phyloP scores from a whole-genome alignment of 1,139 yeast species.

The Pneumocystis oryctolagi region DNA sequence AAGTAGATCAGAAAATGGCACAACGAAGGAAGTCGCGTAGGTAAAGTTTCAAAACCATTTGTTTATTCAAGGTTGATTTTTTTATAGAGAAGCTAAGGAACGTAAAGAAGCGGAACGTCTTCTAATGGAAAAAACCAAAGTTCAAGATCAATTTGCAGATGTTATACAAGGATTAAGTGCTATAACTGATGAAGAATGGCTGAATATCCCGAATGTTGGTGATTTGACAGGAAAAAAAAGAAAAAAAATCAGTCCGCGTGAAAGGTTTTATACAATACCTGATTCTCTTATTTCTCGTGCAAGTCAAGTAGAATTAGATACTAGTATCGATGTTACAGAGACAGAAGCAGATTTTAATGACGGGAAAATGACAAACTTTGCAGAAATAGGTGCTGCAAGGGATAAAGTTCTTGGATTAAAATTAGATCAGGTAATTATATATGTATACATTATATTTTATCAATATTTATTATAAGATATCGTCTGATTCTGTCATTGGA shows the following conservation, averaged over 20 bases:
- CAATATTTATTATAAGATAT: slow-evolving; percentile 13
- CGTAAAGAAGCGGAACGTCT: slow-evolving; percentile 20
- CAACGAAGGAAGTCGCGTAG: slow-evolving; percentile 28
- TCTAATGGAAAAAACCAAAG: slow-evolving; percentile 23
- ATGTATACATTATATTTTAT: background rate
- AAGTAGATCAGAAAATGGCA: slow-evolving; percentile 44
- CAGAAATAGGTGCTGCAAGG: slow-evolving; percentile 38
- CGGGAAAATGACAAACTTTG: slow-evolving; percentile 31
- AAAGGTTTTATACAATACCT: slow-evolving; percentile 70
- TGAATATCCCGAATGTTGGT: slow-evolving; percentile 68
- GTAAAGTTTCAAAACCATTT: background rate
- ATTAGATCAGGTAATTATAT: slow-evolving; percentile 26
- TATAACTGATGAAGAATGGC: slow-evolving; percentile 66
- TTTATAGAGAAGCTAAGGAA: slow-evolving; percentile 20
- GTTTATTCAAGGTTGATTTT: background rate
- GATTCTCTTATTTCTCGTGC: slow-evolving; percentile 40
- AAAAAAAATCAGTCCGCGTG: slow-evolving; percentile 48
- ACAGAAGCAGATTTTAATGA: slow-evolving; percentile 14
- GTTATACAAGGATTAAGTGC: slow-evolving; percentile 46
- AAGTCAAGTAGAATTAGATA: slow-evolving; percentile 25
- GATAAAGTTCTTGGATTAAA: slow-evolving; percentile 38
- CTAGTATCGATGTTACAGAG: slow-evolving; percentile 19
- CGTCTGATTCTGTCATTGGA: slow-evolving; percentile 16
- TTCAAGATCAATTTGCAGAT: slow-evolving; percentile 37
- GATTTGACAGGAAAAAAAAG: slow-evolving; percentile 74